A percentile compares a stretch with the other conserved stretches of the same genome.
Evolutionary conservation across 805 yeast species (phyloP).

Genomic region (Candida ortonii): DNA sequence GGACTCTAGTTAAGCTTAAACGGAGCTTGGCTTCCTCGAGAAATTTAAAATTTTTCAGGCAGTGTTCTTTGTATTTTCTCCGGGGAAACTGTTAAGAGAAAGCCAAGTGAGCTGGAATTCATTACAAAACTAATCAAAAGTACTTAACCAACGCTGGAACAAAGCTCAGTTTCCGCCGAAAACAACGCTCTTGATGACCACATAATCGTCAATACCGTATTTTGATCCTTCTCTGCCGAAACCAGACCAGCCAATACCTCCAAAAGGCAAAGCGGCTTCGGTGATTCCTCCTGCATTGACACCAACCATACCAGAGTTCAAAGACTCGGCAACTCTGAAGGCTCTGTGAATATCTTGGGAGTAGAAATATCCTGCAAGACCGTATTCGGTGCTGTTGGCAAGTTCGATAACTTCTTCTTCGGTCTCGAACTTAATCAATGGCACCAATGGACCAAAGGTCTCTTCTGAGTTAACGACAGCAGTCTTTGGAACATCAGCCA

Average conservation of each 20-base stretch:
- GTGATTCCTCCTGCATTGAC: constrained; percentile 72
- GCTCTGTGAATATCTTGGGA: constrained; percentile 53
- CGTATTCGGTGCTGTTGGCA: constrained; percentile 69
- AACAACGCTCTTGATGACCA: constrained; percentile 62
- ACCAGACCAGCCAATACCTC: constrained; percentile 77
- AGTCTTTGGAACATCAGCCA: constrained; percentile 54
- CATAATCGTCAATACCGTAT: constrained; percentile 73
- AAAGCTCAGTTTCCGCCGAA: no score
- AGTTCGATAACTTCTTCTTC: constrained; percentile 59
- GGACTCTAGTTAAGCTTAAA: not conserved
- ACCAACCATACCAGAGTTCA: constrained; percentile 81
- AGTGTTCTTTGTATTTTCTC: constrained; percentile 1
- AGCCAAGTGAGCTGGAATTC: not conserved
- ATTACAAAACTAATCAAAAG: constrained; percentile 25
- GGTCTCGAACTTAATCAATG: constrained; percentile 59
- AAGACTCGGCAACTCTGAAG: constrained; percentile 60
- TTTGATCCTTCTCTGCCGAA: constrained; percentile 79
- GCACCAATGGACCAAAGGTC: constrained; percentile 80
- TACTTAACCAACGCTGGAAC: no score
- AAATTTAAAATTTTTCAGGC: constrained; percentile 1
- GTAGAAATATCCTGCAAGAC: constrained; percentile 75
- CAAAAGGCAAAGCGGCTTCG: constrained; percentile 68
- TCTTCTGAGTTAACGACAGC: constrained; percentile 66
- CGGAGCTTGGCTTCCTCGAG: not conserved
- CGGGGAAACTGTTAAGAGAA: not conserved